These are phyloP conservation scores for Diplodia intermedia DNA, from an alignment of 2,329 filamentous ascomycete genomes.

Conservation along the genomic window DNA sequence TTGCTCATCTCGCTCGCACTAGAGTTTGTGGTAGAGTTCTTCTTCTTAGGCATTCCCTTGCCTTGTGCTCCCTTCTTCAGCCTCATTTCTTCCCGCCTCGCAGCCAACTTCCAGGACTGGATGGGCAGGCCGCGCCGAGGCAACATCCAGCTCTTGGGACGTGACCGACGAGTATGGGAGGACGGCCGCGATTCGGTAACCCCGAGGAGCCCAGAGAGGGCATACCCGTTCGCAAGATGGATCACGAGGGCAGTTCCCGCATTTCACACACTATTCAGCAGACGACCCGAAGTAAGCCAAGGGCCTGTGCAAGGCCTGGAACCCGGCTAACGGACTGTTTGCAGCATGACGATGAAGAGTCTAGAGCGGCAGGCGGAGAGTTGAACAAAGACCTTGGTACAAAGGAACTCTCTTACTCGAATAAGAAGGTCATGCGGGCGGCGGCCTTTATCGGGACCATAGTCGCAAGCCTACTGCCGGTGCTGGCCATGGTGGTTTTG, in stretches of 20 bases:
- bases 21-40: background rate
- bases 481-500: background rate
- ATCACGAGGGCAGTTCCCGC: background rate
- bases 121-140: background rate
- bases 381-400: too few relatives aligned
- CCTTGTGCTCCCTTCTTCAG: background rate
- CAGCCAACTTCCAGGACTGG: conserved; percentile 3
- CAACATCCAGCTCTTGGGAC: background rate
- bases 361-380: too few relatives aligned
- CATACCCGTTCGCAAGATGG: conserved; percentile 5
- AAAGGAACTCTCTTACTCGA: background rate
- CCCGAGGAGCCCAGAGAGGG: background rate
- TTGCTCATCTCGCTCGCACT: background rate
- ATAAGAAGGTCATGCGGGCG: background rate
- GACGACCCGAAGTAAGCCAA: background rate
- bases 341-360: too few relatives aligned
- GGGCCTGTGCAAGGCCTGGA: too few relatives aligned
- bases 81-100: too few relatives aligned
- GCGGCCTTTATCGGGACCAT: background rate
- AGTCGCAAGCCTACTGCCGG: background rate
- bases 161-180: background rate
- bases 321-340: too few relatives aligned
- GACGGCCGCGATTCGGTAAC: background rate
- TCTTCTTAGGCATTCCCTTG: background rate
- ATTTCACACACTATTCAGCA: background rate